Conservation (phyloP, 2,329 filamentous ascomycete species). For the Stemphylium beticola region DNA sequence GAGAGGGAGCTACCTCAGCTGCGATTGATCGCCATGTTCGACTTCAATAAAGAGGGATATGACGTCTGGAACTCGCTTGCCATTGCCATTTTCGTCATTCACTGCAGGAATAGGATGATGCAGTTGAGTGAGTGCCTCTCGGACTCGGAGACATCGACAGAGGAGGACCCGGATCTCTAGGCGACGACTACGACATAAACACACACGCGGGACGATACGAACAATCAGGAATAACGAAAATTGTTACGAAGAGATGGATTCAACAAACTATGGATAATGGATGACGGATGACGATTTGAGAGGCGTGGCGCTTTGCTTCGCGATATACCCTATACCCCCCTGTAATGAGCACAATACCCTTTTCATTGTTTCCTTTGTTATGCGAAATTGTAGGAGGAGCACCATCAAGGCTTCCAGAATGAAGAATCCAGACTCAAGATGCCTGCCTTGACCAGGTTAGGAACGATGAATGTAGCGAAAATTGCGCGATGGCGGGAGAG, state of each 20-base stretch:
- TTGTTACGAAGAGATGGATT: conserved; percentile 2
- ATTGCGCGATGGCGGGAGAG: not conserved
- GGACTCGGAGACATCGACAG: conserved; percentile 10
- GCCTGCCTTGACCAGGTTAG: not conserved
- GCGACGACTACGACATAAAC: not conserved
- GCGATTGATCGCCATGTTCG: conserved; percentile 58
- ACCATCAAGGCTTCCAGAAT: not conserved
- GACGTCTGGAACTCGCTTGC: conserved; percentile 68
- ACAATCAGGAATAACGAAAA: not conserved
- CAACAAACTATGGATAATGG: conserved; percentile 3
- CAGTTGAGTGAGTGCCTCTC: conserved; percentile 50
- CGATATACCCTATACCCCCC: conserved; percentile 34
- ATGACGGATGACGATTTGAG: conserved; percentile 3
- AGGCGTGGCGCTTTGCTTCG: conserved; percentile 18
- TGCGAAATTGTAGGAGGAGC: not conserved
- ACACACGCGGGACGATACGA: not conserved
- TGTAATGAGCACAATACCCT: conserved; percentile 19
- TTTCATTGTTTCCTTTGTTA: conserved; percentile 9
- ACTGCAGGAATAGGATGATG: conserved; percentile 59
- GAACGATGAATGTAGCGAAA: not conserved
- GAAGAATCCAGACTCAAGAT: not conserved
- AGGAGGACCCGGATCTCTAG: conserved; percentile 44
- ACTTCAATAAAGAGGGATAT: conserved; percentile 59
- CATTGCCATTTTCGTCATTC: conserved; percentile 61
- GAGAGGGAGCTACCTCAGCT: conserved; percentile 32